Evolutionary conservation across 345 rosid species (phyloP), one percentile per base, ranked within the genome.

Genomic region (Arabis hirsuta): DNA sequence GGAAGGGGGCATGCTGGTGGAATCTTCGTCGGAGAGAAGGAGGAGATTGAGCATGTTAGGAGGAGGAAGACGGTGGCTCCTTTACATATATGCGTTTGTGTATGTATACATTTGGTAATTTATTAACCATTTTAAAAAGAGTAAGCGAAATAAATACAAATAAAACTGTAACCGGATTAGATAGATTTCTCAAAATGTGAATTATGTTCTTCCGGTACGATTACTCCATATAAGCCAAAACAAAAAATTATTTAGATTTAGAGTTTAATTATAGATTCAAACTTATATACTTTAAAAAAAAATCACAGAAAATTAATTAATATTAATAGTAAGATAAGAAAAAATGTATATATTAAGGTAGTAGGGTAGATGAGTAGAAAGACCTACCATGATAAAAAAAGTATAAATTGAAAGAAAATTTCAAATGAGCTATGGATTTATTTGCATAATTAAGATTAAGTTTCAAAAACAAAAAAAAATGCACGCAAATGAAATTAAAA

Each of bases 11-110:
- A 77, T 77, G 69, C 68, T 78, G 67, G 77, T 70, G 48, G 75
- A 29, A 59, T 73, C 13, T 32, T 66, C 59, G 78, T 79, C 62
- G 70, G 78, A 47, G 74, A 72, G 45, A 31, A 76, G 73, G 81
- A 80, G 81, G 81, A 78, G 84, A 70, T 78, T 80, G 89, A 70
- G 87, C 95, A 85, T 88, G 84, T 46, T 65, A 73, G 65, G 76
- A 64, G 32, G 71, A 65, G 34, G 44, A 48, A n/a, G 69, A 45
- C 70, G 79, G 79, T 54, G 65, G 63, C 74, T 68, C 57, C 51
- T 67, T 75, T 67, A 53, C 79, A 61, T 67, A 61, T 61, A 67
- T 14, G 11, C 12, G 26, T 43, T 12, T 59, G 0, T 75, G 58
- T 68, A 69, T 75, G 63, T 75, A 63, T 75, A 60, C 34, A 45